Evolutionary conservation across 495 filamentous ascomycete genomes (phyloP).

Genomic region (Penicillium desertorum): DNA sequence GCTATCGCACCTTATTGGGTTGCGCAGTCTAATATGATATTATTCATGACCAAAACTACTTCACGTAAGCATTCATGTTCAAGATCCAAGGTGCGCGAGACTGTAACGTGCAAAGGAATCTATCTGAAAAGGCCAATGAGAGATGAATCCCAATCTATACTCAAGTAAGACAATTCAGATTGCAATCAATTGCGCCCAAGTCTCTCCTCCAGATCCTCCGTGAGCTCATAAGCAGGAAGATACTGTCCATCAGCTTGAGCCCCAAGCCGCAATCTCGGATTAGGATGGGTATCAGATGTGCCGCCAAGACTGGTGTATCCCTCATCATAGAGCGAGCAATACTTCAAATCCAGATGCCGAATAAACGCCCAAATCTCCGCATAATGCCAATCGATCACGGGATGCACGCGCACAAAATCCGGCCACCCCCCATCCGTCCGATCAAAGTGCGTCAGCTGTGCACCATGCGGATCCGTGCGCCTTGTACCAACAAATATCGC

Average conservation of each 20-base stretch:
- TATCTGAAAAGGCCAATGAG: slow-evolving; percentile 14
- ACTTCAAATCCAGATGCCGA: slow-evolving; percentile 70
- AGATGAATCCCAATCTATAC: slow-evolving; percentile 17
- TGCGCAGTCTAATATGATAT: slow-evolving; percentile 20
- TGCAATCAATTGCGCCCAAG: slow-evolving; percentile 72
- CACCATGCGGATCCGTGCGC: slow-evolving; percentile 89
- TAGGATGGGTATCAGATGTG: slow-evolving; percentile 85
- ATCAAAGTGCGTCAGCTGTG: slow-evolving; percentile 73
- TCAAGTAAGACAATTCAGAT: slow-evolving; percentile 11
- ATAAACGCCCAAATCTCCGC: slow-evolving; percentile 94
- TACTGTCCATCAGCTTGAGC: slow-evolving; percentile 48
- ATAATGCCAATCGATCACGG: slow-evolving; percentile 97
- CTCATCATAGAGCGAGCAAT: slow-evolving; percentile 81
- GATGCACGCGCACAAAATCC: slow-evolving; percentile 86
- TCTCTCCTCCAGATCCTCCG: slow-evolving; percentile 81
- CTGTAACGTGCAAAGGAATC: slow-evolving; percentile 15
- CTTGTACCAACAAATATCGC: slow-evolving; percentile 93
- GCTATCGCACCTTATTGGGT: slow-evolving; percentile 1
- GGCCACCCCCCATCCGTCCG: slow-evolving; percentile 90
- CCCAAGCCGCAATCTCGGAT: slow-evolving; percentile 65
- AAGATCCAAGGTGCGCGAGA: slow-evolving; percentile 1
- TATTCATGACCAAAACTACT: slow-evolving; percentile 8
- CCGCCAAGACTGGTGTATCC: slow-evolving; percentile 88
- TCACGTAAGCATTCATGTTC: background rate
- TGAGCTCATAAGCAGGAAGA: slow-evolving; percentile 82